phyloP scores from a whole-genome alignment of 352 stramenopile species.

The Pythium rhizo-oryzae region DNA sequence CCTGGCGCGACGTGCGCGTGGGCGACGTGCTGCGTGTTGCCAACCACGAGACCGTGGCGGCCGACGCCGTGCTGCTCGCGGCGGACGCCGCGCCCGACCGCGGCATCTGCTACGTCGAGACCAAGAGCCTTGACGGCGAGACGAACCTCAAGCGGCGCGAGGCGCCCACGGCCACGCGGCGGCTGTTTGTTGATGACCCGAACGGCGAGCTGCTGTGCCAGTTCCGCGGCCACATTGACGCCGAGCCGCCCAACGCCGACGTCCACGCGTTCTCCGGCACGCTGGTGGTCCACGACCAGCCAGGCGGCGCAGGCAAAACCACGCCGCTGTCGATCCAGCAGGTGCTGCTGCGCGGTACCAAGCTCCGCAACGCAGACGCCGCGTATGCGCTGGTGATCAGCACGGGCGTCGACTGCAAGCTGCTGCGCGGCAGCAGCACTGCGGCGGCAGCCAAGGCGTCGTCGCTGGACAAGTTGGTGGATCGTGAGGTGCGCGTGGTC shows the following conservation, averaged over 20 bases:
- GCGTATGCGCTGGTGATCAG: conserved; percentile 92
- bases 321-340: conserved; percentile 75
- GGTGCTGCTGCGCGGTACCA: conserved; percentile 86
- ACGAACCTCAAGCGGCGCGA: conserved; percentile 93
- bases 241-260: conserved; percentile 70
- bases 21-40: conserved; percentile 76
- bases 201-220: conserved; percentile 21
- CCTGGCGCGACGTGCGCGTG: conserved; percentile 78
- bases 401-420: conserved; percentile 90
- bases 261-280: conserved; percentile 78
- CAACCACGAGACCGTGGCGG: conserved; percentile 76
- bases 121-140: conserved; percentile 91
- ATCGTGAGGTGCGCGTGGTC: conserved; percentile 78
- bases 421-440: conserved; percentile 78
- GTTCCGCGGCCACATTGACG: conserved; percentile 43
- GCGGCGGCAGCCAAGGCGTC: conserved; percentile 57
- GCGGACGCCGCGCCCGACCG: conserved; percentile 44
- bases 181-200: background rate
- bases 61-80: conserved; percentile 75
- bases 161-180: conserved; percentile 33
- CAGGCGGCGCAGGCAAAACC: conserved; percentile 8
- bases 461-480: conserved; percentile 79
- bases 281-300: conserved; percentile 36
- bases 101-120: conserved; percentile 89
- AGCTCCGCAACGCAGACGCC: conserved; percentile 89